phyloP scores from a whole-genome alignment of 2,329 filamentous ascomycete species.

The Phialophora chinensis region DNA sequence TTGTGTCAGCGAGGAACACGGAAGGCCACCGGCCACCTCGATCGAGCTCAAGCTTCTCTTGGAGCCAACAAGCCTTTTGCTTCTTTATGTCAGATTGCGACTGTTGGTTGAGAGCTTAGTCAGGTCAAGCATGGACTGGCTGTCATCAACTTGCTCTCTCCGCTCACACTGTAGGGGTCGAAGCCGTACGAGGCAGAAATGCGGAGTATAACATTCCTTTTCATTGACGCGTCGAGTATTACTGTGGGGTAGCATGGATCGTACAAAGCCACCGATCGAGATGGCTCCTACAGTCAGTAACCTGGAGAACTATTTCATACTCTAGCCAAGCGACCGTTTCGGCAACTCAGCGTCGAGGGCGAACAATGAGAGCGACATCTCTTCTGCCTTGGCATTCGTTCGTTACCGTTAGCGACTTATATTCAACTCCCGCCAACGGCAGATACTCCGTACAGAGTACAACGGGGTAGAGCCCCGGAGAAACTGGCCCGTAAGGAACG shows the following conservation, averaged over 20 bases:
- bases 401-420: not conserved
- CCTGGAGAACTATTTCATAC: not conserved
- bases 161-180: not conserved
- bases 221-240: no score
- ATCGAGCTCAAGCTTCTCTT: not conserved
- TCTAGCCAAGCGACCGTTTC: not conserved
- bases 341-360: not conserved
- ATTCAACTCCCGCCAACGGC: not conserved
- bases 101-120: not conserved
- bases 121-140: not conserved
- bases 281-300: not conserved
- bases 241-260: no score
- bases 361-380: not conserved
- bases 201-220: no score
- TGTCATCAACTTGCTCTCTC: not conserved
- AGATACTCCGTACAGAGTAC: not conserved
- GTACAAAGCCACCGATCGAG: not conserved
- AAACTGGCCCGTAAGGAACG: not conserved
- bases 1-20: not conserved
- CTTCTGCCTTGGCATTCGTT: not conserved
- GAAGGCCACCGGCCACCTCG: not conserved
- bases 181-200: not conserved
- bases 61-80: not conserved
- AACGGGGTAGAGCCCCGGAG: no score
- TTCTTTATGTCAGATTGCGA: not conserved